phyloP scores from a whole-genome alignment of 768 basidiomycete genomes.

The Heimioporus sp. region DNA sequence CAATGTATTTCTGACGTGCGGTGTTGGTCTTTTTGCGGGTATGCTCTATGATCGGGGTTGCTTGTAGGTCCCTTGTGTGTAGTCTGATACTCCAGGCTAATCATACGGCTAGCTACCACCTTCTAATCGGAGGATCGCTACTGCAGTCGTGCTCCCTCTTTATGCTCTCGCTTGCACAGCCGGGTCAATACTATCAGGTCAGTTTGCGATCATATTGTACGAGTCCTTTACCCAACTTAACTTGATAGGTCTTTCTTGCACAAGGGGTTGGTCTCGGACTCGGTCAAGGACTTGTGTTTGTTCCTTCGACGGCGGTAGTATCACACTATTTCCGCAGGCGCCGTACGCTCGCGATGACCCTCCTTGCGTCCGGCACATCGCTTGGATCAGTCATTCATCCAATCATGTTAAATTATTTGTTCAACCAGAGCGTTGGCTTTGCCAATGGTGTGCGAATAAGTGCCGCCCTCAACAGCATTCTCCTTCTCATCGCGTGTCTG shows the following conservation, averaged over 20 bases:
- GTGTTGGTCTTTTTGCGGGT: constrained; percentile 41
- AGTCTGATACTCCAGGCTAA: background rate
- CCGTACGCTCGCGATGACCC: constrained; percentile 44
- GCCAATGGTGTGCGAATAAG: constrained; percentile 49
- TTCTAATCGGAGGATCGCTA: constrained; percentile 44
- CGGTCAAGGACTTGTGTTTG: constrained; percentile 43
- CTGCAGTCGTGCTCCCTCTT: constrained; percentile 42
- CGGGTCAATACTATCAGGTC: constrained; percentile 43
- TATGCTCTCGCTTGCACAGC: constrained; percentile 45
- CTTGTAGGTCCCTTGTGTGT: constrained; percentile 32
- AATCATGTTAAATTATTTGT: constrained; percentile 32
- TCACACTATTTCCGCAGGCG: constrained; percentile 44
- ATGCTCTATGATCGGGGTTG: constrained; percentile 51
- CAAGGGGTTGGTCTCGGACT: constrained; percentile 50
- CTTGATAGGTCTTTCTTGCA: constrained; percentile 43
- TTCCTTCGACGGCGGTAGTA: constrained; percentile 43
- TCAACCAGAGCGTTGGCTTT: constrained; percentile 31
- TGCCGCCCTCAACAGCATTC: constrained; percentile 38
- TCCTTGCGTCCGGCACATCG: constrained; percentile 40
- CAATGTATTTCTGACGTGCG: constrained; percentile 40
- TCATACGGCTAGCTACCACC: constrained; percentile 33
- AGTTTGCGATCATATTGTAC: constrained; percentile 4
- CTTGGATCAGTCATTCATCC: constrained; percentile 24
- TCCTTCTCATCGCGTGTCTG: constrained; percentile 34
- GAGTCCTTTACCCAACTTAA: background rate